Conservation (phyloP, 2,329 filamentous ascomycete species). For the Talaromyces sp. region DNA sequence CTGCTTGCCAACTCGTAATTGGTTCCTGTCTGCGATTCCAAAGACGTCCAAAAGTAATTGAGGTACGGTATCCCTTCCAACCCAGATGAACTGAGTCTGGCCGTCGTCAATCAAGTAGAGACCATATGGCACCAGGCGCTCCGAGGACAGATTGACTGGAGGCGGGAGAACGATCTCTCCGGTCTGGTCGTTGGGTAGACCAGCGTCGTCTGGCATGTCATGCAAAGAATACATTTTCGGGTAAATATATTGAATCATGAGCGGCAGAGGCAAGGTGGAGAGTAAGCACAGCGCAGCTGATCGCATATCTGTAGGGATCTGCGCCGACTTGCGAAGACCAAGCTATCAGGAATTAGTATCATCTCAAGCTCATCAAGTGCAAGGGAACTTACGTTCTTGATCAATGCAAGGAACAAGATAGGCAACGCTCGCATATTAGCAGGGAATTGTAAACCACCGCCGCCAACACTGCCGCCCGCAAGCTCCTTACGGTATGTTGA, state of each 20-base stretch:
- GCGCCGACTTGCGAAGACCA: conserved; percentile 84
- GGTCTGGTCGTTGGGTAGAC: conserved; percentile 77
- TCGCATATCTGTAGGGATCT: conserved; percentile 89
- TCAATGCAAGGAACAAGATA: conserved; percentile 85
- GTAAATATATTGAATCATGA: conserved; percentile 91
- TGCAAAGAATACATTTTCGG: conserved; percentile 81
- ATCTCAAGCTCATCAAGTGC: conserved; percentile 17
- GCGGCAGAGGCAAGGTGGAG: conserved; percentile 86
- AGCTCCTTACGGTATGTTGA: conserved; percentile 97
- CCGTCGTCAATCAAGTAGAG: conserved; percentile 96
- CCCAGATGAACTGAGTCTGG: conserved; percentile 96
- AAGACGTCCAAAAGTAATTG: conserved; percentile 89
- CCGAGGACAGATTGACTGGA: conserved; percentile 79
- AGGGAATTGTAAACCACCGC: conserved; percentile 85
- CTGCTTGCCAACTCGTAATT: conserved; percentile 87
- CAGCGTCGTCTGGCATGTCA: conserved; percentile 93
- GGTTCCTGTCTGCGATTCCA: conserved; percentile 74
- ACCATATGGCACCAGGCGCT: conserved; percentile 81
- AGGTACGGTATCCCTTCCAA: conserved; percentile 87
- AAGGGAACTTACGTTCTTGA: conserved; percentile 72
- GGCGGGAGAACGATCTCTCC: conserved; percentile 87
- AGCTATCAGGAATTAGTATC: conserved; percentile 39
- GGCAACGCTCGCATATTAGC: conserved; percentile 86
- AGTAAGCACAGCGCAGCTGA: conserved; percentile 89
- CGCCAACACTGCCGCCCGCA: conserved; percentile 91